phyloP scores from a whole-genome alignment of 208 protist genomes.

The Acanthamoeba sp. region DNA sequence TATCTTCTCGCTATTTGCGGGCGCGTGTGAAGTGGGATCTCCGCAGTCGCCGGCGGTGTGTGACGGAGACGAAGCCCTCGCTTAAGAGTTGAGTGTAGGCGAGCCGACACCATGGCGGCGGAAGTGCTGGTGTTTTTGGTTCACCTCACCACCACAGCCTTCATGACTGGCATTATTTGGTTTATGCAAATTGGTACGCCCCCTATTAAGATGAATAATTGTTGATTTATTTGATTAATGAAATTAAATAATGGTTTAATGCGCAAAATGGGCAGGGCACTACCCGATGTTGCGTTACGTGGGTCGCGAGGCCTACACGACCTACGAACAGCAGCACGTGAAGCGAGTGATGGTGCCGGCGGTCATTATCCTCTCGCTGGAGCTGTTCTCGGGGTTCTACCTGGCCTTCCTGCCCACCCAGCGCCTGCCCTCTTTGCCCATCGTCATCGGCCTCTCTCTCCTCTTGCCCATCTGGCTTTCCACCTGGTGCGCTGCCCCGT shows the following conservation, averaged over 20 bases:
- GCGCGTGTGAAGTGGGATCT: no score
- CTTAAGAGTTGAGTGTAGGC: neutral
- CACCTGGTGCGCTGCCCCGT: neutral
- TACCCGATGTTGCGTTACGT: slow-evolving; percentile 43
- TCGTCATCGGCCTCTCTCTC: neutral
- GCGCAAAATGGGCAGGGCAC: neutral
- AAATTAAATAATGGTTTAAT: neutral
- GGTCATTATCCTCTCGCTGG: slow-evolving; percentile 10
- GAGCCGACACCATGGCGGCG: neutral
- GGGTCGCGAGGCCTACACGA: slow-evolving; percentile 40
- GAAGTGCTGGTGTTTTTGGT: slow-evolving; percentile 53
- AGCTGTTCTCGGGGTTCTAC: slow-evolving; percentile 47
- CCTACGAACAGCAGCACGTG: slow-evolving; percentile 36
- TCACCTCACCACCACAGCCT: slow-evolving; percentile 25
- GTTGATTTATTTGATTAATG: neutral
- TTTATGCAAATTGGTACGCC: slow-evolving; percentile 45
- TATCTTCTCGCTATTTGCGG: no score
- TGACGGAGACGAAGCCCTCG: neutral
- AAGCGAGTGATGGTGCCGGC: slow-evolving; percentile 41
- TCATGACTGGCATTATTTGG: slow-evolving; percentile 42
- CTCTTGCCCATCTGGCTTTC: slow-evolving; percentile 28
- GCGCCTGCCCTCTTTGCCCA: slow-evolving; percentile 34
- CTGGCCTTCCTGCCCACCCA: neutral
- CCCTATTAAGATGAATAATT: neutral
- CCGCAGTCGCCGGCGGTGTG: no score